phyloP scores from a whole-genome alignment of 2,329 filamentous ascomycete genomes.

The Trichoderma polysporum region DNA sequence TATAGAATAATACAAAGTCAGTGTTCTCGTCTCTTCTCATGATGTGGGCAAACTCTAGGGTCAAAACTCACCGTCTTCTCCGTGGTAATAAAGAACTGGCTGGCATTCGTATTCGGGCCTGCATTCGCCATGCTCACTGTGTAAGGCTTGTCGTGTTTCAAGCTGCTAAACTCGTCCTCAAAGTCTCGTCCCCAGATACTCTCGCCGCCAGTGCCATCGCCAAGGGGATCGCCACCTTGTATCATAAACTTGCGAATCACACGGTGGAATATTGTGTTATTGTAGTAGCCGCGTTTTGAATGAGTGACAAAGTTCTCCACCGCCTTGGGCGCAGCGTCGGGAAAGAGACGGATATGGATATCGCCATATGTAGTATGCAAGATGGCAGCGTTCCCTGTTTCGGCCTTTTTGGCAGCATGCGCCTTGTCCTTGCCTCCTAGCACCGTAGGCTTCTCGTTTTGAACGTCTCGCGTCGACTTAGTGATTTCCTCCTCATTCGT shows the following conservation, averaged over 20 bases:
- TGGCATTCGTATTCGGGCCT: slow-evolving; percentile 90
- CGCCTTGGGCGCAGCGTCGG: slow-evolving; percentile 86
- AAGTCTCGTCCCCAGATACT: slow-evolving; percentile 96
- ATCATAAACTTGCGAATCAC: slow-evolving; percentile 99
- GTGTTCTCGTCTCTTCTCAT: not conserved
- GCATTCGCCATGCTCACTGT: slow-evolving; percentile 98
- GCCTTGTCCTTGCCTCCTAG: slow-evolving; percentile 56
- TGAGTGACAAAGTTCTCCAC: slow-evolving; percentile 98
- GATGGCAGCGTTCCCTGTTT: slow-evolving; percentile 76
- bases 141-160: slow-evolving; percentile 95
- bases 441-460: slow-evolving; percentile 86
- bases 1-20: slow-evolving; percentile 32
- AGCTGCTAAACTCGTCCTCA: slow-evolving; percentile 85
- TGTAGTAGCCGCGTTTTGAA: slow-evolving; percentile 88
- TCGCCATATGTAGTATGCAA: slow-evolving; percentile 94
- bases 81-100: slow-evolving; percentile 97
- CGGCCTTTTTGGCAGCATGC: slow-evolving; percentile 55
- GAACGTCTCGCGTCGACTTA: slow-evolving; percentile 83
- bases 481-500: slow-evolving; percentile 83
- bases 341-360: slow-evolving; percentile 89
- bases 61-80: slow-evolving; percentile 75
- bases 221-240: slow-evolving; percentile 91
- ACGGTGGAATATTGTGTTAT: slow-evolving; percentile 95
- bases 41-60: not conserved
- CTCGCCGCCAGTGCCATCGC: slow-evolving; percentile 83